phyloP scores from a whole-genome alignment of 1,139 yeast species.

The Komagataea norvegica region DNA sequence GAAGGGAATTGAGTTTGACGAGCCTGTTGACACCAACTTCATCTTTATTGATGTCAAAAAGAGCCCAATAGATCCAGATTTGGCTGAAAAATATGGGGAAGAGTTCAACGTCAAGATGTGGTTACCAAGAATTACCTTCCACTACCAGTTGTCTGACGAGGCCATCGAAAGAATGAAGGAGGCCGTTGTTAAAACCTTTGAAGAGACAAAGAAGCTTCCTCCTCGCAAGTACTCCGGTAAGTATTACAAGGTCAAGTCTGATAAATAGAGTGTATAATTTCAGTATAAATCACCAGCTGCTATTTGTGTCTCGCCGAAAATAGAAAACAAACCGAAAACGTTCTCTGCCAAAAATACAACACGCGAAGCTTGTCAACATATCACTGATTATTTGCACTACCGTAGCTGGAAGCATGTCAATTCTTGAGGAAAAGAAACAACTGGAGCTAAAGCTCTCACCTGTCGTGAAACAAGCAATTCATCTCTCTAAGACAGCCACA shows the following conservation, averaged over 20 bases:
- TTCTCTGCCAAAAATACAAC: background rate
- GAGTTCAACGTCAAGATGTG: slow-evolving; percentile 51
- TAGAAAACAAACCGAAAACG: background rate
- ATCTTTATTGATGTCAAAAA: slow-evolving; percentile 58
- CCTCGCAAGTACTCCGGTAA: slow-evolving; percentile 3
- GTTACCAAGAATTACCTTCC: slow-evolving; percentile 66
- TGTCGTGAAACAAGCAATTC: slow-evolving; percentile 46
- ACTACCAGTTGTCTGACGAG: slow-evolving; percentile 65
- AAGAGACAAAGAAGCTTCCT: slow-evolving; percentile 34
- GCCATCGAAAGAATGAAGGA: slow-evolving; percentile 60
- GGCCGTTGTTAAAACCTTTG: slow-evolving; percentile 52
- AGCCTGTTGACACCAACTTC: slow-evolving; percentile 72
- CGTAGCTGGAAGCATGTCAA: slow-evolving; percentile 5
- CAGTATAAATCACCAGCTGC: background rate
- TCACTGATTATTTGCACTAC: too few relatives aligned
- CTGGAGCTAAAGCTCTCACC: slow-evolving; percentile 23
- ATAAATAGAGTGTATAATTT: background rate
- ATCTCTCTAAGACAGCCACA: slow-evolving; percentile 36
- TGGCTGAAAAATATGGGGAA: slow-evolving; percentile 42
- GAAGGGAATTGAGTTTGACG: slow-evolving; percentile 45
- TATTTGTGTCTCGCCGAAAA: background rate
- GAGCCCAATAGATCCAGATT: slow-evolving; percentile 46
- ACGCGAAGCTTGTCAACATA: too few relatives aligned
- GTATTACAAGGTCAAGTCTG: slow-evolving; percentile 5
- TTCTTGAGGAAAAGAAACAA: slow-evolving; percentile 6